These are phyloP conservation scores for Penicillium ucsense DNA, from an alignment of 495 filamentous ascomycete genomes.

Conservation along the genomic window DNA sequence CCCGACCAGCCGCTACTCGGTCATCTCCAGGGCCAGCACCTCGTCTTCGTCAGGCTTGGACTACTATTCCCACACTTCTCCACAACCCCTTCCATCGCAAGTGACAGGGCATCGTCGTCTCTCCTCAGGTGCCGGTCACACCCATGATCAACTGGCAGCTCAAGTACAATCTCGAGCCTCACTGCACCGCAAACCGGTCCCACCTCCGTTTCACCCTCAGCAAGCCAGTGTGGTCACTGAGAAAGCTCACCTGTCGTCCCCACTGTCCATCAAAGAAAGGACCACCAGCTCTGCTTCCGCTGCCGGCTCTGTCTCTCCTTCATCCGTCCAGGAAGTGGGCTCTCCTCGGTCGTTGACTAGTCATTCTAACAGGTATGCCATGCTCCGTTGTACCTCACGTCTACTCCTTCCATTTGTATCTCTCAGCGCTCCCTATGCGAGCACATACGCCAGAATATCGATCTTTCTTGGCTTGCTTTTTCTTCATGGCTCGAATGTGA, in stretches of 20 bases:
- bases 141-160: not conserved
- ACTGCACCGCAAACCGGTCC: slow-evolving; percentile 32
- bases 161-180: not conserved
- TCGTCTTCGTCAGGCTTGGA: slow-evolving; percentile 2
- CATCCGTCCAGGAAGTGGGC: slow-evolving; percentile 21
- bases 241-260: slow-evolving; percentile 20
- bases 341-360: slow-evolving; percentile 25
- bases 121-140: not conserved
- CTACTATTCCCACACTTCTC: slow-evolving; percentile 12
- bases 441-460: no score
- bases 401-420: slow-evolving; percentile 1
- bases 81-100: slow-evolving; percentile 12
- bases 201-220: slow-evolving; percentile 14
- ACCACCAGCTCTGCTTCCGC: slow-evolving; percentile 17
- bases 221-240: slow-evolving; percentile 22
- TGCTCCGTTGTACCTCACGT: not conserved
- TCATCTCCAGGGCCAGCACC: not conserved
- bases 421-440: no score
- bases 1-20: not conserved
- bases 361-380: slow-evolving; percentile 36
- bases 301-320: slow-evolving; percentile 11
- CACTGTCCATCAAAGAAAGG: slow-evolving; percentile 21
- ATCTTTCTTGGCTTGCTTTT: no score
- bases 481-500: no score
- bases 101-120: not conserved